These are phyloP conservation scores for Chaetoceros muelleri DNA, from an alignment of 108 stramenopile species.

Conservation along the genomic window DNA sequence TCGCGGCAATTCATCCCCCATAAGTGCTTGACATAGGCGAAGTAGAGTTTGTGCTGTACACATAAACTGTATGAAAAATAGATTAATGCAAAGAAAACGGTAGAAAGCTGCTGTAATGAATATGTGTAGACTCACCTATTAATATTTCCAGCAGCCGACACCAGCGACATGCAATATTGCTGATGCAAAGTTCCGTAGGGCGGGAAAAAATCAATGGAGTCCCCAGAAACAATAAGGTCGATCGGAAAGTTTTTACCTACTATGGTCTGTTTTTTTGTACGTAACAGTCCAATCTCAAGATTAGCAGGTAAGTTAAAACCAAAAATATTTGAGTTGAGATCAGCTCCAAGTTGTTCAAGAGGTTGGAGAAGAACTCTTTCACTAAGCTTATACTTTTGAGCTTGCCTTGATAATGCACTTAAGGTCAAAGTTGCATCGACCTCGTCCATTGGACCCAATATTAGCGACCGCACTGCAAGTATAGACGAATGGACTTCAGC, in stretches of 20 bases:
- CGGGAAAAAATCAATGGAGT: constrained; percentile 22
- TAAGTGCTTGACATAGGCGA: constrained; percentile 85
- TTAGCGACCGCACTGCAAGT: constrained; percentile 81
- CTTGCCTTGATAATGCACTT: constrained; percentile 84
- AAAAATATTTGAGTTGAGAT: constrained; percentile 58
- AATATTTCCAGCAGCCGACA: constrained; percentile 50
- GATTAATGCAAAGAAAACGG: not conserved
- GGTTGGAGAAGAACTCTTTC: constrained; percentile 78
- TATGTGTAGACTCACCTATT: constrained; percentile 33
- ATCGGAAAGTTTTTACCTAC: constrained; percentile 11
- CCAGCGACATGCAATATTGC: constrained; percentile 40
- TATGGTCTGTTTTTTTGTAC: not conserved
- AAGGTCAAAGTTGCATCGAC: constrained; percentile 87
- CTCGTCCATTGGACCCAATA: constrained; percentile 83
- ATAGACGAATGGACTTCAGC: constrained; percentile 83
- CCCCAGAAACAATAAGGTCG: constrained; percentile 31
- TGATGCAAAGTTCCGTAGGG: constrained; percentile 42
- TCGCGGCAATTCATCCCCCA: constrained; percentile 70
- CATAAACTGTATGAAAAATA: constrained; percentile 19
- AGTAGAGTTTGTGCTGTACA: constrained; percentile 79
- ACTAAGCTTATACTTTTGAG: constrained; percentile 68
- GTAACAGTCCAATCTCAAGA: constrained; percentile 18
- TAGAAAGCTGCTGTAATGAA: not conserved
- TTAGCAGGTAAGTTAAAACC: constrained; percentile 46
- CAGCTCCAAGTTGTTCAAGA: constrained; percentile 42